Evolutionary conservation across 83 land plant species (phyloP).

Genomic region (Larix sibirica): DNA sequence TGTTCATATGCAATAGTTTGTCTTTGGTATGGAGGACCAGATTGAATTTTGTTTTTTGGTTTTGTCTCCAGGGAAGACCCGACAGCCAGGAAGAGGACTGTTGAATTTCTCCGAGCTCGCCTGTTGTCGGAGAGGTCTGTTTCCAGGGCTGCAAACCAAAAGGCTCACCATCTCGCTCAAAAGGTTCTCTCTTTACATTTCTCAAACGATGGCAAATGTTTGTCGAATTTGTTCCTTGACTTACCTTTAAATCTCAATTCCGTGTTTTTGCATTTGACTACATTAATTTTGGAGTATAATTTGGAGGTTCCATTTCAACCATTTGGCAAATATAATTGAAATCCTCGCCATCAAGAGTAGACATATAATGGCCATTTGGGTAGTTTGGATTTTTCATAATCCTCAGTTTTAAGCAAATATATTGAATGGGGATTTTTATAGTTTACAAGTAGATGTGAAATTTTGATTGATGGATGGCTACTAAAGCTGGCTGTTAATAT

Average conservation of each 20-base stretch:
- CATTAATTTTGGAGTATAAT: neutral
- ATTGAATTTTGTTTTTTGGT: neutral
- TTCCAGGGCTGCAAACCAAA: conserved; percentile 51
- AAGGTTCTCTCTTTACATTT: conserved; percentile 36
- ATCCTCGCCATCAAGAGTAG: neutral
- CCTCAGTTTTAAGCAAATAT: neutral
- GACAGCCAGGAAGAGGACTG: conserved; percentile 37
- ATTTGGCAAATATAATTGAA: too few species aligned
- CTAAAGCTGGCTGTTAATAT: neutral
- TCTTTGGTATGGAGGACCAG: neutral
- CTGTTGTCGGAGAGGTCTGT: conserved; percentile 76
- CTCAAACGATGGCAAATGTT: neutral
- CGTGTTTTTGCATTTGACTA: neutral
- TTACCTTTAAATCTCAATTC: neutral
- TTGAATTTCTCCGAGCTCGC: conserved; percentile 68
- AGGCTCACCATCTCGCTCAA: conserved; percentile 60
- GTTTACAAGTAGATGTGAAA: neutral
- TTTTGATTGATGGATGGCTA: neutral
- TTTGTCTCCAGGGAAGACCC: conserved; percentile 26
- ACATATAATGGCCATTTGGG: neutral
- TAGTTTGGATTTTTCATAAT: neutral
- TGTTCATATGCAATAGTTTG: neutral
- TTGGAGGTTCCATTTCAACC: neutral
- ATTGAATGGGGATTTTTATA: neutral
- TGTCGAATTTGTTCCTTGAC: neutral